A percentile compares a stretch with the other conserved stretches of the same genome.
These are phyloP conservation scores for Fusarium scirpi DNA, from an alignment of 2,329 filamentous ascomycete genomes.

Conservation along the genomic window DNA sequence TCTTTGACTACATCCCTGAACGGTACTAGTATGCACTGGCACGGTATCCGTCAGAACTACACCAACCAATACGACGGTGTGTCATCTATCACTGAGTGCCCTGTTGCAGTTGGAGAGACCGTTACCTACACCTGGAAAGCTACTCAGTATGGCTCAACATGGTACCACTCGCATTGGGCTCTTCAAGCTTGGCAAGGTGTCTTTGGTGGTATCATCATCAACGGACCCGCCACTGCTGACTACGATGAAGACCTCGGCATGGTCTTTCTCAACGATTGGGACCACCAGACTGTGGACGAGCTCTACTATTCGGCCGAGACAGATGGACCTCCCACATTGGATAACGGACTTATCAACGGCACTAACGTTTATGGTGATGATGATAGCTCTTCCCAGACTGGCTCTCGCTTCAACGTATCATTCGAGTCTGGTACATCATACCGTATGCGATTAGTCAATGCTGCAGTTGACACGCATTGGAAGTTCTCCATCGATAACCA, in stretches of 20 bases:
- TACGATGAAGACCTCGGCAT: constrained; percentile 74
- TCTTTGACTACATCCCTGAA: constrained; percentile 56
- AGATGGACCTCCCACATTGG: constrained; percentile 52
- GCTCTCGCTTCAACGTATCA: constrained; percentile 52
- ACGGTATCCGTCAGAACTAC: constrained; percentile 69
- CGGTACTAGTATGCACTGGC: constrained; percentile 72
- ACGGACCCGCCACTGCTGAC: constrained; percentile 68
- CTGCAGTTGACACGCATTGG: constrained; percentile 57
- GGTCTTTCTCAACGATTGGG: constrained; percentile 70
- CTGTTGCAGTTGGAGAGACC: constrained; percentile 61
- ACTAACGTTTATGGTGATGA: constrained; percentile 54
- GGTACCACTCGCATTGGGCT: constrained; percentile 72
- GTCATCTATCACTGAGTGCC: constrained; percentile 61
- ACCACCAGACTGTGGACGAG: constrained; percentile 58
- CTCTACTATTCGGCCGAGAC: constrained; percentile 45
- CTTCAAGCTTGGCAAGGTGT: constrained; percentile 65
- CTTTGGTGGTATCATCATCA: constrained; percentile 70
- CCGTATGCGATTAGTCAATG: constrained; percentile 62
- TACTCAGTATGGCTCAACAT: constrained; percentile 66
- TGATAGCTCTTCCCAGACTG: constrained; percentile 38
- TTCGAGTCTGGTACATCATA: constrained; percentile 59
- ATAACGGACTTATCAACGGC: constrained; percentile 62
- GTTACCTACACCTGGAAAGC: constrained; percentile 70
- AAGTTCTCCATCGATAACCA: constrained; percentile 69
- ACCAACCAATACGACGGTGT: constrained; percentile 70